Conservation (phyloP, 495 filamentous ascomycete genomes). For the Annulohypoxylon moriforme region DNA sequence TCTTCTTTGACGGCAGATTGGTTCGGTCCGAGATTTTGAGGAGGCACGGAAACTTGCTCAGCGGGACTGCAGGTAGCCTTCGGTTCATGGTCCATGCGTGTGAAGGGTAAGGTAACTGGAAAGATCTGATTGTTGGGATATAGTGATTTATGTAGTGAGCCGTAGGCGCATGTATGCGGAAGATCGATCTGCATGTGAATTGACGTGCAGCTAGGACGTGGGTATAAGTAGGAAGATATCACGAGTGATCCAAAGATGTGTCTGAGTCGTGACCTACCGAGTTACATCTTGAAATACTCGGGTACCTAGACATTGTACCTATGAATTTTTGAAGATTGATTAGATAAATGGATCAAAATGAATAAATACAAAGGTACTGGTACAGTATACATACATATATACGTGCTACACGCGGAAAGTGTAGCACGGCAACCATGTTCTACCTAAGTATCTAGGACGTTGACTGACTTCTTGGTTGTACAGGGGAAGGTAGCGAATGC, state of each 20-base stretch:
- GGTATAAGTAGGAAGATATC: background rate
- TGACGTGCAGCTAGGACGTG: background rate
- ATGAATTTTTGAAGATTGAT: background rate
- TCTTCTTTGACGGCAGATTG: background rate
- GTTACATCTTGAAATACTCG: background rate
- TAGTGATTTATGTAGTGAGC: background rate
- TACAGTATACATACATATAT: too few species aligned
- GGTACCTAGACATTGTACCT: too few species aligned
- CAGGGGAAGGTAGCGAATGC: too few species aligned
- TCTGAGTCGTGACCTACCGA: background rate
- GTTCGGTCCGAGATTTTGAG: constrained; percentile 13
- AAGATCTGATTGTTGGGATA: background rate
- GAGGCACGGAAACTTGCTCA: constrained; percentile 41
- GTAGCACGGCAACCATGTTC: background rate
- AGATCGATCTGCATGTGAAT: background rate
- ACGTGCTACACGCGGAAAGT: background rate
- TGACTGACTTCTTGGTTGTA: too few species aligned
- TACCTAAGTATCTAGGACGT: background rate
- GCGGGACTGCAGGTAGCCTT: constrained; percentile 17
- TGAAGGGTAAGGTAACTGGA: constrained; percentile 10
- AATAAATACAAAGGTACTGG: too few species aligned
- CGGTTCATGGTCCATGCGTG: constrained; percentile 11
- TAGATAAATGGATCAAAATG: too few species aligned
- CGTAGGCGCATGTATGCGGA: background rate
- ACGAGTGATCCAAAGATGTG: background rate